Evolutionary conservation across 1,284 basidiomycete genomes (phyloP), one percentile per base, ranked within the genome.

Genomic region (Austroboletus novae-zelandiae): DNA sequence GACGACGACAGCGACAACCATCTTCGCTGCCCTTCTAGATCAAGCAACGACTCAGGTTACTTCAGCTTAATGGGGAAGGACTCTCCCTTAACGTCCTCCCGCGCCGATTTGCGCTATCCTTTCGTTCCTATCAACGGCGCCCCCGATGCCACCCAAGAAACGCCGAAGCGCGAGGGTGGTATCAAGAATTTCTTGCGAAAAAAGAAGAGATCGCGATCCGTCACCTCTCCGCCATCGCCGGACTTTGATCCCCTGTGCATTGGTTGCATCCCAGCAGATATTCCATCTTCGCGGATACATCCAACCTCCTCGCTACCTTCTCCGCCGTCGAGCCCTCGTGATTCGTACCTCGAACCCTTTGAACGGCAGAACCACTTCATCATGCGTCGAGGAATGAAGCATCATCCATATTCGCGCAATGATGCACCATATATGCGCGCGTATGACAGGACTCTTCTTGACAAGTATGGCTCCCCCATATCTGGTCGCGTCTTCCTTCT

Each of bases 361-460:
- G 55, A 67, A 30, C 52, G 57, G 27, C 72, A 67, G 50, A 67
- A 68, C 43, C 62, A 63, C 18, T 77, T 75, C 69, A 55, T 71
- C 30, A 64, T 62, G 7, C 70, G 72, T 41, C 64, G 66, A 43
- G 74, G 73, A 40, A 75, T 77, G 69, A 77, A 70, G 50, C 64
- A 81, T 27, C 83, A 85, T 58, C 79, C 80, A 2, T 83, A 81
- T 56, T 57, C 71, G 5, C 58, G 45, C 15, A 57, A 65, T 4
- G 75, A 81, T 14, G 80, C 74, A 5, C 76, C 79, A 3, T 86
- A 86, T 60, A 81, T 85, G 80, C 80, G 80, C 53, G 70, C 81
- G 0, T 88, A 85, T 54, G 77, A 82, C 50, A 70, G 74, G 23
- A 69, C 77, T n/a, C 62, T 75, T 13, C 59, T 85, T 15, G 79